phyloP scores from a whole-genome alignment of 2,329 filamentous ascomycete species.

The Aspergillus novoparasiticus region DNA sequence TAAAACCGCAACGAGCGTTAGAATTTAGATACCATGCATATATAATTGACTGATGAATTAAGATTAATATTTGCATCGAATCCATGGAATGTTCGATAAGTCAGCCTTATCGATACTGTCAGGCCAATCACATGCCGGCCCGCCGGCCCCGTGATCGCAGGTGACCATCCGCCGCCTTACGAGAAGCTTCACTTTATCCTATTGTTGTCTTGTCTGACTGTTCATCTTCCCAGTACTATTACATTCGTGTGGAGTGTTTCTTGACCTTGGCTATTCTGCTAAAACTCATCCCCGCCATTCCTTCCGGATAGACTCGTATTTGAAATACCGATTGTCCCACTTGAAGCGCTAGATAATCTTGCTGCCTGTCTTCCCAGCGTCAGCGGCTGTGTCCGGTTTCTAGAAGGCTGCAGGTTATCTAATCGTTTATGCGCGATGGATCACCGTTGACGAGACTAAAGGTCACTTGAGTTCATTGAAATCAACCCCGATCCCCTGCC shows the following conservation, averaged over 20 bases:
- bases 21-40: slow-evolving; percentile 10
- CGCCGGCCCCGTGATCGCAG: slow-evolving; percentile 1
- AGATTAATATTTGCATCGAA: neutral
- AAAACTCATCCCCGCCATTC: neutral
- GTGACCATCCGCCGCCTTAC: neutral
- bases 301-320: neutral
- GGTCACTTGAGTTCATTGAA: slow-evolving; percentile 3
- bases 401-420: slow-evolving; percentile 7
- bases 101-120: neutral
- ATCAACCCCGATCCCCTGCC: neutral
- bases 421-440: slow-evolving; percentile 20
- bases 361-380: slow-evolving; percentile 30
- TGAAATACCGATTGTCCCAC: neutral
- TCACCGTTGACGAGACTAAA: slow-evolving; percentile 14
- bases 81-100: neutral
- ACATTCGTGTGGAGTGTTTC: neutral
- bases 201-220: neutral
- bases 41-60: slow-evolving; percentile 4
- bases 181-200: neutral
- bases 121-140: neutral
- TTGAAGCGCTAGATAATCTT: slow-evolving; percentile 25
- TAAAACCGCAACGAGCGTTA: neutral
- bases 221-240: neutral
- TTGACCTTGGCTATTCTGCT: neutral
- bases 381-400: slow-evolving; percentile 14